Base-by-base conservation (phyloP, 1,284 basidiomycete genomes). In the Vanrija pseudolonga region DNA sequence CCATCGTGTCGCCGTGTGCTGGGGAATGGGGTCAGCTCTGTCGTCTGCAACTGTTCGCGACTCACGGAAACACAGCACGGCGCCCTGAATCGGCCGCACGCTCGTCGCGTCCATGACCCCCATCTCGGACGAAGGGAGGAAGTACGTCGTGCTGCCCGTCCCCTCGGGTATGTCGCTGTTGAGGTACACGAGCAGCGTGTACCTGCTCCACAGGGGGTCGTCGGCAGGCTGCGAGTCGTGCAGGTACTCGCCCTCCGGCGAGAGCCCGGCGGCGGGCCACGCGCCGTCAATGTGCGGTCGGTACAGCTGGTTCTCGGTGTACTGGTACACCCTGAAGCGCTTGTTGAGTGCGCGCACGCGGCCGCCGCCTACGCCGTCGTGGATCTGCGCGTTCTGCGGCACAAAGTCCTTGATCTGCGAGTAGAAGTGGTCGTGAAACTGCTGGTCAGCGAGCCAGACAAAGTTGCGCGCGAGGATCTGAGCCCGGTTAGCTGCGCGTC, bases 131-230 rank as follows among this genome's bases (percentile, higher is more conserved):
- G 78, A 78, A 0, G 81, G 81, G 4, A 81, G 67, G 72, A 82
- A 83, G 69, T 81, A 83, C 3, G 81, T 83, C 4, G 82, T 83
- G 56, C 77, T 78, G 18, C 81, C 82, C 15, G 72, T 72, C 36
- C 70, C 72, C n/a, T 73, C 69, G 4, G 75, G 72, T 24, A 76
- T 72, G 53, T 76, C 74, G 15, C 62, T 65, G 67, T 83, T 83
- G 56, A 83, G 78, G 65, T 83, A 83, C 51, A 83, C 80, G 18
- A 83, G 77, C 53, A 83, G 72, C 6, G 82, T 83, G 51, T 81
- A 78, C 4, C 81, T 75, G 1, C 80, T 81, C 73, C 73, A 76
- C 9, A 76, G 63, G 3, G 74, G 73, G 57, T 76, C 73, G 38
- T 70, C 62, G 15, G 66, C 52, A 2, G 72, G 71, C 32, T 67